Base-by-base conservation (phyloP, 164 flowering plant genomes). In the Dillenia turbinata region DNA sequence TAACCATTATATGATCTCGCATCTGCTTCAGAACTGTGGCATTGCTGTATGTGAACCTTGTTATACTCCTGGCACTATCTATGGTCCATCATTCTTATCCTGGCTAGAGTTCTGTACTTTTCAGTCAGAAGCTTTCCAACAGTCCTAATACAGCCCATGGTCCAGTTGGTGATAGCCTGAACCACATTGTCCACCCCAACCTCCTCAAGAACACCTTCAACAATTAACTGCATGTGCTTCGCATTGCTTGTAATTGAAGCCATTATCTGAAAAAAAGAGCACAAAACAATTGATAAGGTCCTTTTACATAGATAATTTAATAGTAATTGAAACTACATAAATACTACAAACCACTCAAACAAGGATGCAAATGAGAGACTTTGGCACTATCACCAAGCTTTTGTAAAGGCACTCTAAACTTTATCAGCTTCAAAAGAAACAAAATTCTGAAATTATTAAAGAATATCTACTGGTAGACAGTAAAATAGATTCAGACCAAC, bases 371-470 rank as follows among this genome's bases (percentile, higher is more conserved):
- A 85, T 58, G 9, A 89, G 66, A 11, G 89, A 89, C 26, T 40
- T 62, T 0, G 88, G 88, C 63, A 82, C 76, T 58, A 81, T 78
- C 15, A 75, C 91, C 8, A 89, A 24, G 69, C 85, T 67, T 57
- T 66, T 76, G 9, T 84, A 59, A 47, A 87, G 60, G 57, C 53
- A 54, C 16, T 77, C 64, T n/a, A 56, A 72, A 70, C 73, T 74
- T 12, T 54, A 68, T 89, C 91, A 89, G 24, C 79, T 93, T 49
- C 80, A 52, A 60, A 89, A 57, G 49, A 89, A 75, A 69, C 85
- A 85, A 65, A 92, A 89, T n/a, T 93, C 93, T 6, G 93, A 84
- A 52, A 44, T 65, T 51, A 51, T 66, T 93, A 92, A 89, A 15
- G 96, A 82, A 24, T 44, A 58, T 60, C 62, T 53, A 75, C 83